Base-by-base conservation (phyloP, 2,329 filamentous ascomycete species). In the Phialophora tarda region DNA sequence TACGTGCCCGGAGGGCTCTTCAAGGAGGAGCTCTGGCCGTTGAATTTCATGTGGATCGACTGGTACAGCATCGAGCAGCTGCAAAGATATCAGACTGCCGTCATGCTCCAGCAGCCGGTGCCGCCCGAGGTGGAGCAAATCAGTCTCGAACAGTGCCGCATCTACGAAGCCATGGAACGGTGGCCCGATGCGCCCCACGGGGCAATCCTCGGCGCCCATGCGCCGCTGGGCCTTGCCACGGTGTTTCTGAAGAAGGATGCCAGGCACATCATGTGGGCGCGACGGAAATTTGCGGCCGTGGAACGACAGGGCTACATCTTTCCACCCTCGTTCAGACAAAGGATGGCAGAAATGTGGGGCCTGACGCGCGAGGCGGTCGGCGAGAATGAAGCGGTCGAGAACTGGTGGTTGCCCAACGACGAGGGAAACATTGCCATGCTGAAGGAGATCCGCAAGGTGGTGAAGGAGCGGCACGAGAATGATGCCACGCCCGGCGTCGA, bases 351-450 rank as follows among this genome's bases (percentile, higher is more conserved):
- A 55, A 77, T 92, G 26, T 97, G 95, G 83, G 63, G 63, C 6
- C 23, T 72, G 54, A 69, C 69, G 4, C 59, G 55, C 38, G 62
- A 65, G 12, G 82, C 85, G 66, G 86, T 91, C 51, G 67, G 65
- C 32, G 67, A 69, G 50, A 59, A 65, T 21, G 84, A 87, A 14
- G 87, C 89, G 23, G 87, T 93, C 61, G 86, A 86, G 53, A 84
- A 89, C 64, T 97, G 93, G 92, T 99, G 95, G 95, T 85, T 97
- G 2, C 91, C 93, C 2, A 86, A 95, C 76, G 87, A 92, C 69
- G 90, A 94, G 79, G 88, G 86, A 1, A 91, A 91, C 73, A 89
- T 86, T 11, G 85, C 86, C 0, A 86, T 96, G 50, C 83, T 97
- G 62, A 89, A 88, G 59, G 89, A 86, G 62, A 88, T 97, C 68